These are phyloP conservation scores for Candida boidinii DNA, from an alignment of 805 yeast genomes.

Conservation along the genomic window DNA sequence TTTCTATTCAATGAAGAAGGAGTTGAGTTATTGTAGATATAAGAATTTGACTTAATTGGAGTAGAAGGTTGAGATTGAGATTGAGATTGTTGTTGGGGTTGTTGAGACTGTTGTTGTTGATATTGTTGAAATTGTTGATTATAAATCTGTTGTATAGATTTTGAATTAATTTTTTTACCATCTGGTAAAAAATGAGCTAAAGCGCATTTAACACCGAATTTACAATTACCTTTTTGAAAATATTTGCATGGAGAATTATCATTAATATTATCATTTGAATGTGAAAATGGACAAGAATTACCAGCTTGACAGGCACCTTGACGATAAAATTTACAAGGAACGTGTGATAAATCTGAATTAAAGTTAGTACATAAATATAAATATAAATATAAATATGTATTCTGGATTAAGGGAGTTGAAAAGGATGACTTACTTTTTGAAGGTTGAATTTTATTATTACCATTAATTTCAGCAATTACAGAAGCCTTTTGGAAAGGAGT, in stretches of 20 bases:
- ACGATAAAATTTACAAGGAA: slow-evolving; percentile 88
- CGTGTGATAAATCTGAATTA: slow-evolving; percentile 77
- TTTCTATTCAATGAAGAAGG: too few species aligned
- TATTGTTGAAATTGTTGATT: slow-evolving; percentile 13
- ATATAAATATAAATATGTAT: background rate
- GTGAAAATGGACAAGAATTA: slow-evolving; percentile 83
- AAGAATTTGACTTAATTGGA: slow-evolving; percentile 5
- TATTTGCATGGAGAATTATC: slow-evolving; percentile 73
- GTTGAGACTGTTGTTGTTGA: slow-evolving; percentile 5
- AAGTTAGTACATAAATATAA: slow-evolving; percentile 18
- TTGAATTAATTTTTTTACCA: slow-evolving; percentile 70
- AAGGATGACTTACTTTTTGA: slow-evolving; percentile 14
- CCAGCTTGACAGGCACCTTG: slow-evolving; percentile 98
- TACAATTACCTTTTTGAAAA: slow-evolving; percentile 94
- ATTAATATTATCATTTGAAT: slow-evolving; percentile 49
- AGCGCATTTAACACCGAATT: slow-evolving; percentile 91
- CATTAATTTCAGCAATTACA: slow-evolving; percentile 3
- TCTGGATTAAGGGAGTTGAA: background rate
- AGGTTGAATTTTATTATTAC: slow-evolving; percentile 15
- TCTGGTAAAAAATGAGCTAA: slow-evolving; percentile 86
- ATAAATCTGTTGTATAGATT: slow-evolving; percentile 24
- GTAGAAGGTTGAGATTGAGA: slow-evolving; percentile 6
- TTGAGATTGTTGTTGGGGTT: slow-evolving; percentile 1
- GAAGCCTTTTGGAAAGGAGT: slow-evolving; percentile 13
- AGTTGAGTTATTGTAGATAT: slow-evolving; percentile 13